Evolutionary conservation across 805 yeast species (phyloP).

Genomic region (Zygosaccharomyces bisporus): DNA sequence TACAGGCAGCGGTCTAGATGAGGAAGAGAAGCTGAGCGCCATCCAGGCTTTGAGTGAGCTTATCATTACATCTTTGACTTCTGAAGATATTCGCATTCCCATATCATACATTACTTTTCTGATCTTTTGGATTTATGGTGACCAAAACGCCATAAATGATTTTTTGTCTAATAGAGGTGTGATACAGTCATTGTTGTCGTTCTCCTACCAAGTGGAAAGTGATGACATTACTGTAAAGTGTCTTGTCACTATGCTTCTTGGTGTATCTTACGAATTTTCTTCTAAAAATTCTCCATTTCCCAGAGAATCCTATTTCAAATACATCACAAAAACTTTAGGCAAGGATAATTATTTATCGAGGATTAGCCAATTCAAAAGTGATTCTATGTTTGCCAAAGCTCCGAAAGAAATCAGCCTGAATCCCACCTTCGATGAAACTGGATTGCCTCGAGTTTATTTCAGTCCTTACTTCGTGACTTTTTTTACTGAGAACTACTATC

Average conservation of each 20-base stretch:
- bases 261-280: conserved; percentile 81
- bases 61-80: conserved; percentile 57
- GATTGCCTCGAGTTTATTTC: conserved; percentile 81
- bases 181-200: conserved; percentile 65
- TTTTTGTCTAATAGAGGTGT: conserved; percentile 65
- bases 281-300: conserved; percentile 49
- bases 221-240: conserved; percentile 64
- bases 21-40: conserved; percentile 57
- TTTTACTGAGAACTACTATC: conserved; percentile 61
- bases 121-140: conserved; percentile 74
- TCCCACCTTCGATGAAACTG: conserved; percentile 68
- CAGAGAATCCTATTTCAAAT: conserved; percentile 55
- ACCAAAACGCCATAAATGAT: conserved; percentile 67
- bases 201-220: conserved; percentile 49
- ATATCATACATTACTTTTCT: conserved; percentile 75
- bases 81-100: conserved; percentile 68
- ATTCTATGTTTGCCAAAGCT: conserved; percentile 51
- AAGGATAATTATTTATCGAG: conserved; percentile 72
- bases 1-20: conserved; percentile 47
- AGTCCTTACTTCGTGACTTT: conserved; percentile 58
- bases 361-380: conserved; percentile 67
- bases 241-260: conserved; percentile 64
- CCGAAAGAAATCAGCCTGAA: conserved; percentile 45
- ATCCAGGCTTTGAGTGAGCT: conserved; percentile 78
- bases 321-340: conserved; percentile 72